Base-by-base conservation (phyloP, 2,329 filamentous ascomycete species). In the Tolypocladium amazonense region DNA sequence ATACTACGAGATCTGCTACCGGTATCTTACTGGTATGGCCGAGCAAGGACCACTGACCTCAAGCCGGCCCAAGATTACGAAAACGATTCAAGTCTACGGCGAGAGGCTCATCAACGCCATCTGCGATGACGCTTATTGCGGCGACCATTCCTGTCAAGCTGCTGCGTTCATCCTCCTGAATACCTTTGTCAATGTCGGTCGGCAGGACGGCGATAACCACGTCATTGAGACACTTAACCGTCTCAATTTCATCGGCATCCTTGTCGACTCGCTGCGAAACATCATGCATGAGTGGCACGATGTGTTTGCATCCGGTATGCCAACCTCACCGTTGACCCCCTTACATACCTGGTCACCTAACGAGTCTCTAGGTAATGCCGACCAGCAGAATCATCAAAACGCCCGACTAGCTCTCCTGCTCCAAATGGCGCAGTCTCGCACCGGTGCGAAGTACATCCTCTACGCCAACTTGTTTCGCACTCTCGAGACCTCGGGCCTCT, bases 1-100 rank as follows among this genome's bases (percentile, higher is more conserved):
- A 27, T 93, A 96, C 74, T 99, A 97, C 73, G 89, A 89, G 67
- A 96, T 96, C 66, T 92, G 89, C 75, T 93, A 92, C 71, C 86
- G 89, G 25, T 96, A 96, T 70, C 80, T 96, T 58, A 84, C 85
- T 5, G 87, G 88, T 52, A 87, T 92, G 65, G 74, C 82, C 9
- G 79, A 84, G 61, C 74, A 81, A 56, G 77, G 81, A 45, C 74
- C 81, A 58, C 70, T 77, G 50, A 71, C 72, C 18, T 75, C 78
- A 2, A 79, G 76, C 43, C 77, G 80, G 23, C 73, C 76, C 35
- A 82, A 89, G 70, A 87, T 89, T 1, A 81, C 95, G 65, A 91
- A 90, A 71, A 85, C 88, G 5, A 86, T 91, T 47, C 77, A 79
- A 56, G 71, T 79, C 15, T 83, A 82, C 53, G 92, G 94, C 45